These are phyloP conservation scores for Omphalotus olearius DNA, from an alignment of 1,284 basidiomycete species.

Conservation along the genomic window DNA sequence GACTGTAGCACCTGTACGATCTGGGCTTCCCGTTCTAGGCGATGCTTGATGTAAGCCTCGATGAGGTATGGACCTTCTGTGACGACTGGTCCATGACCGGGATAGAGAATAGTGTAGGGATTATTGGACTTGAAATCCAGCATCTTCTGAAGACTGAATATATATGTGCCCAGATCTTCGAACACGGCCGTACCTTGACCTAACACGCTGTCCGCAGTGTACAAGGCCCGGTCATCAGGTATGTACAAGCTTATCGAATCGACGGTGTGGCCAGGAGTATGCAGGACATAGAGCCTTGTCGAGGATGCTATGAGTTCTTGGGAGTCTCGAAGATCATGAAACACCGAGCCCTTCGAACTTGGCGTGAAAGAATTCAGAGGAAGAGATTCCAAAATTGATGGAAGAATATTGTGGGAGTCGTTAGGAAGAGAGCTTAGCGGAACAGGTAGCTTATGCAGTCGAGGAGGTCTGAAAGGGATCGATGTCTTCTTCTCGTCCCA, in stretches of 20 bases:
- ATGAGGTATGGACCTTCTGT: constrained; percentile 56
- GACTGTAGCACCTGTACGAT: constrained; percentile 59
- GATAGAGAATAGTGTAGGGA: constrained; percentile 61
- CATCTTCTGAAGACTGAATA: constrained; percentile 65
- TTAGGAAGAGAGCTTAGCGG: constrained; percentile 19
- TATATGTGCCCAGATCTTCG: constrained; percentile 76
- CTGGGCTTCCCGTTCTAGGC: constrained; percentile 79
- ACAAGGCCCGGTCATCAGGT: constrained; percentile 60
- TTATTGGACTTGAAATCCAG: constrained; percentile 36
- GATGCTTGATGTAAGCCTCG: constrained; percentile 74
- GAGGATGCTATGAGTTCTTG: constrained; percentile 37
- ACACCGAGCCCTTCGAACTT: constrained; percentile 31
- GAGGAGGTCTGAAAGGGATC: constrained; percentile 52
- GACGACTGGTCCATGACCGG: constrained; percentile 85
- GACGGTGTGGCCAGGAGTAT: constrained; percentile 88
- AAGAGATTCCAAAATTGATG: constrained; percentile 39
- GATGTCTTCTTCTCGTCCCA: constrained; percentile 47
- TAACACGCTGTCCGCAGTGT: constrained; percentile 90
- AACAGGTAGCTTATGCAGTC: constrained; percentile 67
- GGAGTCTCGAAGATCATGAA: constrained; percentile 55
- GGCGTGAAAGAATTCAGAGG: constrained; percentile 41
- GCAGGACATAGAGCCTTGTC: constrained; percentile 56
- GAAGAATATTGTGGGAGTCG: constrained; percentile 28
- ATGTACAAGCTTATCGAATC: constrained; percentile 81
- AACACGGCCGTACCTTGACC: constrained; percentile 92